A percentile compares a stretch with the other conserved stretches of the same genome.
These are phyloP conservation scores for Coemansia sp. DNA, from an alignment of 192 early-diverging fungal genomes.

Conservation along the genomic window DNA sequence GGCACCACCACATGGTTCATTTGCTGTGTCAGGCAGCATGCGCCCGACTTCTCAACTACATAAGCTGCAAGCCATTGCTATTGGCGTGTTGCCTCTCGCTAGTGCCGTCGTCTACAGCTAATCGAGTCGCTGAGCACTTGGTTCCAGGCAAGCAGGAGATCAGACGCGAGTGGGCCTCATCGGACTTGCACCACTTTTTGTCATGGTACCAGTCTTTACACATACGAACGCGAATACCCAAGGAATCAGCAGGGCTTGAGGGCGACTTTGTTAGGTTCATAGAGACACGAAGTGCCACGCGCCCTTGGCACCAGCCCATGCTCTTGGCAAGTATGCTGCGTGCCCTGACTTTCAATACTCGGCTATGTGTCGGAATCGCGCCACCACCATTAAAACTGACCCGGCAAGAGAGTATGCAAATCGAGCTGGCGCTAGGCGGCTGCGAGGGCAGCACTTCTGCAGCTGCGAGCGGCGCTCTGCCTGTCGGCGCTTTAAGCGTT, in stretches of 20 bases:
- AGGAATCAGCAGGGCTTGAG: not conserved
- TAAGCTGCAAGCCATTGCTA: conserved; percentile 2
- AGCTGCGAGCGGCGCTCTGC: not conserved
- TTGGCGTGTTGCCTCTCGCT: conserved; percentile 29
- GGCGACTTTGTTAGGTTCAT: conserved; percentile 19
- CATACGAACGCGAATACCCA: not conserved
- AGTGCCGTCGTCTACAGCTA: conserved; percentile 9
- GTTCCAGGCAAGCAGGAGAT: conserved; percentile 21
- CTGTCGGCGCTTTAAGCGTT: not conserved
- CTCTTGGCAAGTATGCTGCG: conserved; percentile 38
- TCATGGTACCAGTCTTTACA: conserved; percentile 13
- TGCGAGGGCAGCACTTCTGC: not conserved
- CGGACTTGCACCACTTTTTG: conserved; percentile 34
- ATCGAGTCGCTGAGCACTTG: conserved; percentile 27
- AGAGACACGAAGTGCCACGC: conserved; percentile 9
- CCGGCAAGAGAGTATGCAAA: conserved; percentile 19
- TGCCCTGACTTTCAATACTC: conserved; percentile 27
- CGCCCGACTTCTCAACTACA: conserved; percentile 19
- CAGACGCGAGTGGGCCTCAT: conserved; percentile 42
- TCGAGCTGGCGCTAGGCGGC: conserved; percentile 13
- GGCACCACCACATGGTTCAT: conserved; percentile 37
- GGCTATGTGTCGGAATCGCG: conserved; percentile 34
- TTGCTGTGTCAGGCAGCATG: conserved; percentile 22
- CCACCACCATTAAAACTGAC: conserved; percentile 40
- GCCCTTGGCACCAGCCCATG: conserved; percentile 45